phyloP scores from a whole-genome alignment of 306 rosid genomes.

The Erythrophleum fordii region DNA sequence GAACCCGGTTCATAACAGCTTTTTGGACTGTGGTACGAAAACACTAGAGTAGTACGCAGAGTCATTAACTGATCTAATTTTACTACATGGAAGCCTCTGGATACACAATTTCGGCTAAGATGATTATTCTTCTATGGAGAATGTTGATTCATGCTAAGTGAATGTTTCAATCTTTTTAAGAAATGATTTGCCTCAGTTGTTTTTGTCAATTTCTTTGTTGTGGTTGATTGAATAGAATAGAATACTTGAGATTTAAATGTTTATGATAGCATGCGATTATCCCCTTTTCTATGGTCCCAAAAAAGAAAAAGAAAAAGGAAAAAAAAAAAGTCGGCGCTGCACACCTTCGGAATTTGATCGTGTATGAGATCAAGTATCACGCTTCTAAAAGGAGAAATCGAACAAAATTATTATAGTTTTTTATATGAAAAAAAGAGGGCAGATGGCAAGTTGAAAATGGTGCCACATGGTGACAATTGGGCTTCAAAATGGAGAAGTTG shows the following conservation, averaged over 20 bases:
- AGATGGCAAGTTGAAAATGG: conserved; percentile 38
- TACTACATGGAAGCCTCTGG: too few species aligned
- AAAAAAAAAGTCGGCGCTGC: neutral
- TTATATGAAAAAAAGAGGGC: neutral
- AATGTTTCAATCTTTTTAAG: neutral
- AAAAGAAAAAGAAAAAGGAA: too few species aligned
- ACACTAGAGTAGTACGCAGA: too few species aligned
- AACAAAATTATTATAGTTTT: neutral
- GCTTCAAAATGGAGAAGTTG: conserved; percentile 59
- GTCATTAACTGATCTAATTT: too few species aligned
- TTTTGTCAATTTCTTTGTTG: too few species aligned
- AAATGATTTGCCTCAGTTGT: neutral
- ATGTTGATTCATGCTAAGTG: neutral
- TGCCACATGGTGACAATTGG: conserved; percentile 59
- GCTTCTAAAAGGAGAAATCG: neutral
- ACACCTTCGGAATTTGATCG: neutral
- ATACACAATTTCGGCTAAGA: too few species aligned
- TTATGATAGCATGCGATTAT: neutral
- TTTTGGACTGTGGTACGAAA: neutral
- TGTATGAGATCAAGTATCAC: neutral
- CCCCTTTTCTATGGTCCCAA: neutral
- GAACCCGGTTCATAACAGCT: neutral
- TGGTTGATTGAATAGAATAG: too few species aligned
- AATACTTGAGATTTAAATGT: neutral
- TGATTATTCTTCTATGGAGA: neutral